A percentile compares a stretch with the other conserved stretches of the same genome.
phyloP scores from a whole-genome alignment of 306 rosid genomes.

The Hippophae tibetana region DNA sequence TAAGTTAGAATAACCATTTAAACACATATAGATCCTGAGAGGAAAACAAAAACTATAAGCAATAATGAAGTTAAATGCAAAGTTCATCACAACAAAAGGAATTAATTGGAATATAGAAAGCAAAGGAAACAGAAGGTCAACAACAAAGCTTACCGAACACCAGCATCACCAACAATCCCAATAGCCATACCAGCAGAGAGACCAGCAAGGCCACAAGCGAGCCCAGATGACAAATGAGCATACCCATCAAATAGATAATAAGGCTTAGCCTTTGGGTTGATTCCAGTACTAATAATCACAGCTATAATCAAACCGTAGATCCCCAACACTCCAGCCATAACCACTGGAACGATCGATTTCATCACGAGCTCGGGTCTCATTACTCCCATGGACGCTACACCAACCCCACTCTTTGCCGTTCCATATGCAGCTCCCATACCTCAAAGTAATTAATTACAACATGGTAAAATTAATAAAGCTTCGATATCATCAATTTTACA shows the following conservation, averaged over 20 bases:
- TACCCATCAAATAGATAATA: slow-evolving; percentile 75
- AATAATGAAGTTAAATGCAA: no score
- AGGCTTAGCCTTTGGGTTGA: slow-evolving; percentile 69
- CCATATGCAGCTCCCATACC: slow-evolving; percentile 85
- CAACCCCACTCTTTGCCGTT: slow-evolving; percentile 75
- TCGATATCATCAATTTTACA: background rate
- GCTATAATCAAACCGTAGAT: slow-evolving; percentile 67
- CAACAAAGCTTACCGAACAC: slow-evolving; percentile 43
- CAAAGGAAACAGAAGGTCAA: background rate
- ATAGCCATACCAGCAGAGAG: slow-evolving; percentile 82
- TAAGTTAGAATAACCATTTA: no score
- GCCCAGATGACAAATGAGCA: slow-evolving; percentile 77
- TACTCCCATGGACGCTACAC: slow-evolving; percentile 81
- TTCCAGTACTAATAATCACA: slow-evolving; percentile 69
- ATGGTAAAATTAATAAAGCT: background rate
- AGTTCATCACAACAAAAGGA: background rate
- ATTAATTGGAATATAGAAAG: background rate
- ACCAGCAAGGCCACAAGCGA: slow-evolving; percentile 77
- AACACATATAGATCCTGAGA: no score
- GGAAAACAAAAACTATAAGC: no score
- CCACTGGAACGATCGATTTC: slow-evolving; percentile 78
- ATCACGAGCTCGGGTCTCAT: slow-evolving; percentile 79
- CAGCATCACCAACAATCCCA: slow-evolving; percentile 79
- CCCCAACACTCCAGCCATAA: slow-evolving; percentile 78
- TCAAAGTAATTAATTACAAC: slow-evolving; percentile 4